phyloP scores from a whole-genome alignment of 306 rosid species.

The Arachis hypogaea region DNA sequence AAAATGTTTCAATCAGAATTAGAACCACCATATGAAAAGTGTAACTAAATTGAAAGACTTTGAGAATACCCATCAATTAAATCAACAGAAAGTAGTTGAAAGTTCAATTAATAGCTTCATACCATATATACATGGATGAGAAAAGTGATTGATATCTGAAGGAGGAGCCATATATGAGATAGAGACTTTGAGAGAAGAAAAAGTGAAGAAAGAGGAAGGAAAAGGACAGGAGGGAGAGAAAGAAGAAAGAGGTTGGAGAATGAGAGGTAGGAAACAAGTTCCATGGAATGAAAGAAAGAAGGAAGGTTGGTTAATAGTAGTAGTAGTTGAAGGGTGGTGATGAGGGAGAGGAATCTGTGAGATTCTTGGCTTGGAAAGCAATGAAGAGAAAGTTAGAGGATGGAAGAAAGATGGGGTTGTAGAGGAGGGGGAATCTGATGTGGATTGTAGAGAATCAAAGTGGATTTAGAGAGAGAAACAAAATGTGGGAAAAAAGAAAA shows the following conservation, averaged over 20 bases:
- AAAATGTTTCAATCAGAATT: slow-evolving; percentile 23
- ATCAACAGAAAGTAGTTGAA: slow-evolving; percentile 6
- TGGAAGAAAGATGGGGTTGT: slow-evolving; percentile 48
- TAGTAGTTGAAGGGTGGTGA: slow-evolving; percentile 13
- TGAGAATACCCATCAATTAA: slow-evolving; percentile 29
- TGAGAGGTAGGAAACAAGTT: slow-evolving; percentile 46
- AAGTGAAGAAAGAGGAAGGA: slow-evolving; percentile 30
- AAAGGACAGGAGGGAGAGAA: slow-evolving; percentile 53
- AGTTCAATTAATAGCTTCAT: slow-evolving; percentile 35
- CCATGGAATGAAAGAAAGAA: slow-evolving; percentile 30
- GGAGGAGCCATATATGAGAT: slow-evolving; percentile 60
- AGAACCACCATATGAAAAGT: slow-evolving; percentile 9
- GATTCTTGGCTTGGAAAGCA: slow-evolving; percentile 97
- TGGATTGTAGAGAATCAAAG: slow-evolving; percentile 57
- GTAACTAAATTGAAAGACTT: slow-evolving; percentile 35
- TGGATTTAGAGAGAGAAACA: slow-evolving; percentile 45
- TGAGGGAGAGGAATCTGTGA: slow-evolving; percentile 64
- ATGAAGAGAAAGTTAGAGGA: slow-evolving; percentile 56
- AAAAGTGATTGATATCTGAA: slow-evolving; percentile 71
- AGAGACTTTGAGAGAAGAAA: slow-evolving; percentile 25
- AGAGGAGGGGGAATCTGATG: slow-evolving; percentile 72
- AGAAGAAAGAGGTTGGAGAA: slow-evolving; percentile 40
- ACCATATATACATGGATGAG: slow-evolving; percentile 93
- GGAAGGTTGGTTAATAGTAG: slow-evolving; percentile 59
- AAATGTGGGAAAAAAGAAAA: neutral